phyloP scores from a whole-genome alignment of 139 green algal species.

The Spirogloea muscicola region DNA sequence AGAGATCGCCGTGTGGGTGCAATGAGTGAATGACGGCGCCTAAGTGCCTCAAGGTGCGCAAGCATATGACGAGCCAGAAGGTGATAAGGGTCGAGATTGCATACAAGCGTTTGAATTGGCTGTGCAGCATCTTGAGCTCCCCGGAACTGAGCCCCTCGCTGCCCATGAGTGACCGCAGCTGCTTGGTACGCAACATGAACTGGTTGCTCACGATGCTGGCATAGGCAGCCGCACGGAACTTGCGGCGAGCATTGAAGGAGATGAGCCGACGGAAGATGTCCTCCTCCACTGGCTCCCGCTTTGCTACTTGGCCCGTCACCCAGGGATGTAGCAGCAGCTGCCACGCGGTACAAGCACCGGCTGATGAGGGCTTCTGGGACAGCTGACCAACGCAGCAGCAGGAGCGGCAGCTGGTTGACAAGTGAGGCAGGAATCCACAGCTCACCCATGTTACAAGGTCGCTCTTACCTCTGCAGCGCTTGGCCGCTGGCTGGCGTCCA shows the following conservation, averaged over 20 bases:
- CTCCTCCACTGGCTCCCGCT: constrained; percentile 19
- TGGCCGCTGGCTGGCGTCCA: constrained; percentile 15
- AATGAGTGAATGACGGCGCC: too few species aligned
- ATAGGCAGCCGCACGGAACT: constrained; percentile 45
- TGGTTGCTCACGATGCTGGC: constrained; percentile 36
- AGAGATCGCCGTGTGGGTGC: too few species aligned
- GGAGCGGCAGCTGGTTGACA: too few species aligned
- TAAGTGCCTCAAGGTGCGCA: too few species aligned
- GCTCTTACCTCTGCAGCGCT: constrained; percentile 33
- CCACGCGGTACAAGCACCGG: constrained; percentile 4
- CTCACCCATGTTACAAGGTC: too few species aligned
- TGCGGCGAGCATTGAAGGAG: constrained; percentile 45
- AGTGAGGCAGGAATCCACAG: too few species aligned
- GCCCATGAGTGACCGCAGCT: constrained; percentile 17
- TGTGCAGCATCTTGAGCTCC: constrained; percentile 44
- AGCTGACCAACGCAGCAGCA: too few species aligned
- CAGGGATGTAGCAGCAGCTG: constrained; percentile 41
- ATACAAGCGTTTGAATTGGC: constrained; percentile 33
- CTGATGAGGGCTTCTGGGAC: too few species aligned
- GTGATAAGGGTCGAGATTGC: too few species aligned
- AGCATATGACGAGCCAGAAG: too few species aligned
- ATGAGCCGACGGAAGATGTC: constrained; percentile 23
- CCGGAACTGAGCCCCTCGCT: constrained; percentile 9
- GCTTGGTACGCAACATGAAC: constrained; percentile 25
- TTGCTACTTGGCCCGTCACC: constrained; percentile 40